These are phyloP conservation scores for Trichosporon sp. DNA, from an alignment of 1,284 basidiomycete species.

Conservation along the genomic window DNA sequence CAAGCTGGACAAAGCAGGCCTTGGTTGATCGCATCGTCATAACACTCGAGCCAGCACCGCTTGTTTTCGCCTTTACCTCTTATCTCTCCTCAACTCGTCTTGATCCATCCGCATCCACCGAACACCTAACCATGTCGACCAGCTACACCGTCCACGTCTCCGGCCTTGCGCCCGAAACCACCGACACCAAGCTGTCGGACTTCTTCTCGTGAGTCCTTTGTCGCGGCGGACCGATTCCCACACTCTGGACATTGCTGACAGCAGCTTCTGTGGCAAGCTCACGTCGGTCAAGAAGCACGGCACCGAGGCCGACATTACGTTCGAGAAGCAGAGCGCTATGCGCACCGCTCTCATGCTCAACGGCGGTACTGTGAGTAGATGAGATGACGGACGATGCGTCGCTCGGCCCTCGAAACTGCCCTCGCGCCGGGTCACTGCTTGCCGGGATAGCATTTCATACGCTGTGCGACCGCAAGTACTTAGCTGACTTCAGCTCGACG, in stretches of 20 bases:
- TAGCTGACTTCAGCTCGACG: slow-evolving; percentile 40
- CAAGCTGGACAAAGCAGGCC: neutral
- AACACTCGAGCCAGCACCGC: neutral
- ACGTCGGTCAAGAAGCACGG: slow-evolving; percentile 43
- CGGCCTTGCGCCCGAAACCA: slow-evolving; percentile 46
- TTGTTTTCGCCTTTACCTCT: neutral
- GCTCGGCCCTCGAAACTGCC: neutral
- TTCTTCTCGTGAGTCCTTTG: slow-evolving; percentile 35
- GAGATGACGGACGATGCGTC: too few species aligned
- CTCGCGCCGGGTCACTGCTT: neutral
- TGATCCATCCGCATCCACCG: neutral
- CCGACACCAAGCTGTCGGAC: slow-evolving; percentile 48
- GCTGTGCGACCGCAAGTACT: too few species aligned
- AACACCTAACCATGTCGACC: slow-evolving; percentile 19
- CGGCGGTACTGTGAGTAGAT: slow-evolving; percentile 44
- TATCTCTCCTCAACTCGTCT: neutral
- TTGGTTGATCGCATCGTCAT: neutral
- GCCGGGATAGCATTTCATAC: neutral
- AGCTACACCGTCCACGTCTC: slow-evolving; percentile 46
- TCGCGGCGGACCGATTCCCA: neutral
- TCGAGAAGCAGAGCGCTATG: slow-evolving; percentile 49
- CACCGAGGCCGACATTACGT: slow-evolving; percentile 46
- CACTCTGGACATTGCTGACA: neutral
- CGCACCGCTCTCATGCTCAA: slow-evolving; percentile 48
- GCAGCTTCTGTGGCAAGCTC: slow-evolving; percentile 46